Percentiles rank a stretch among this genome's conserved stretches.
Evolutionary conservation across 768 basidiomycete species (phyloP).

Genomic region (Auricularia sp.): DNA sequence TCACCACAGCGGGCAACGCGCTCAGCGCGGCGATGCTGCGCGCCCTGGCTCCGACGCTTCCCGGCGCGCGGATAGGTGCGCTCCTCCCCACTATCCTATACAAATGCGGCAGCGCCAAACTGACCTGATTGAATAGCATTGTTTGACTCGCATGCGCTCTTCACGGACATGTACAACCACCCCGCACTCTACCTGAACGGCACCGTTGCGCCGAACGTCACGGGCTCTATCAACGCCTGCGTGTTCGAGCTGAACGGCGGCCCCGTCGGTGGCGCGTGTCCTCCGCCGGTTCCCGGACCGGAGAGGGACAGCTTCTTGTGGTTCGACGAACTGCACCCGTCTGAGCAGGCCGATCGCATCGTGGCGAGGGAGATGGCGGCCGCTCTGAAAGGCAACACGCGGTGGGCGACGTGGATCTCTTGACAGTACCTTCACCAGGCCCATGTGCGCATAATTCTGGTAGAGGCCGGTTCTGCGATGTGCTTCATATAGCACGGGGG

Average conservation of each 20-base stretch:
- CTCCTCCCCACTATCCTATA: background rate
- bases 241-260: slow-evolving; percentile 1
- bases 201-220: slow-evolving; percentile 6
- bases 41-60: slow-evolving; percentile 14
- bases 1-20: slow-evolving; percentile 40
- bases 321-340: slow-evolving; percentile 9
- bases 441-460: too few relatives aligned
- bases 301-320: slow-evolving; percentile 5
- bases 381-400: background rate
- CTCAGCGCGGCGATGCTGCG: slow-evolving; percentile 18
- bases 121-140: background rate
- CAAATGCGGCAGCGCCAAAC: too few relatives aligned
- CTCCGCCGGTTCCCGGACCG: background rate
- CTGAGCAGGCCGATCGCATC: slow-evolving; percentile 7
- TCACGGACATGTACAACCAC: slow-evolving; percentile 8
- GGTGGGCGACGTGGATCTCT: slow-evolving; percentile 4
- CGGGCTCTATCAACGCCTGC: slow-evolving; percentile 1
- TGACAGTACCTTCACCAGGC: background rate
- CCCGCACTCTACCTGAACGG: slow-evolving; percentile 8
- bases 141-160: slow-evolving; percentile 5
- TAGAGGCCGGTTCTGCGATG: too few relatives aligned
- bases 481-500: too few relatives aligned
- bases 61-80: slow-evolving; percentile 48
- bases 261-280: background rate
- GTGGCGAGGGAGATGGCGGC: slow-evolving; percentile 7